Base-by-base conservation (phyloP, 2,329 filamentous ascomycete genomes). In the Claviceps quebecensis region DNA sequence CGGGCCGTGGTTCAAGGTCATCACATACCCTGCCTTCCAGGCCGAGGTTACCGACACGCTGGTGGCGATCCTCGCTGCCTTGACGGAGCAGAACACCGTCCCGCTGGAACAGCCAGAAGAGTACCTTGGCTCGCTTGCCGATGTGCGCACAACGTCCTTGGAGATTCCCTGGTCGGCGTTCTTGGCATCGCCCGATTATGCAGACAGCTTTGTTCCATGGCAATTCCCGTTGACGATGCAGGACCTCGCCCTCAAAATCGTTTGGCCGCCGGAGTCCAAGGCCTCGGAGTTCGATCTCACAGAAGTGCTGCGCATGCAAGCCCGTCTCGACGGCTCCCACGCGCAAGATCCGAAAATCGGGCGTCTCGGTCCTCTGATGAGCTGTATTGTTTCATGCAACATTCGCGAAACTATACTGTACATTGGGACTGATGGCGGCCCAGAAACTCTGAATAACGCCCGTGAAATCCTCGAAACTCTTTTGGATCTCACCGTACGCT, bases 1-100 rank as follows among this genome's bases (percentile, higher is more conserved):
- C 0, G 52, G 61, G 0, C 59, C 65, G 1, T 67, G 63, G 61
- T 67, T 69, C 52, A 68, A 68, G 49, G 45, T 64, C 5, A 63
- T 67, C 16, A 45, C 60, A 0, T 1, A 11, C 4, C 16, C 16
- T 1, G 43, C 48, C 1, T 4, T 52, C 17, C 56, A 60, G 14
- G 11, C 47, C 9, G 36, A 50, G 7, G 53, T 65, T 5, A 54
- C 52, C 0, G 11, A 49, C 0, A 54, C 49, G 23, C 53, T 68
- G 4, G 45, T 60, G 16, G 38, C 52, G 3, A 45, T 56, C 16
- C 40, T 69, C 2, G 47, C 55, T 5, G 16, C 48, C 1, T 49
- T 64, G 1, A 45, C 62, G 0, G 50, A 44, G 8, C 29, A 29
- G 39, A 38, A 44, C 5, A 36, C 38, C 19, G 11, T 7, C 13